Percentiles rank a stretch among this genome's conserved stretches.
Conservation (phyloP, 2,329 filamentous ascomycete species). For the Ceratocystis ficicola region DNA sequence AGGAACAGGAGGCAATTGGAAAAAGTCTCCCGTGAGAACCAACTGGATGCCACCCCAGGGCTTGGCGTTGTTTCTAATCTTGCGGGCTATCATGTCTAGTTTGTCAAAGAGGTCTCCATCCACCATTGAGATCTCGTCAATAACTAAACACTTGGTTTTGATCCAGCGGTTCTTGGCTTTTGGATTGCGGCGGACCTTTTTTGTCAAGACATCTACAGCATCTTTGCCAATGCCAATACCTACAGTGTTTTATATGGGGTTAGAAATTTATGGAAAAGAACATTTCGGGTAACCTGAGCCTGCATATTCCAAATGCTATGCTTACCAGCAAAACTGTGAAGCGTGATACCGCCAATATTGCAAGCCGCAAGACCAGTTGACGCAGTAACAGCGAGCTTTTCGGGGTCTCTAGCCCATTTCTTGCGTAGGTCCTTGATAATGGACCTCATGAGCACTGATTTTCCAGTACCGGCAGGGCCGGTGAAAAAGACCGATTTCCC, state of each 20-base stretch:
- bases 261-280: slow-evolving; percentile 2
- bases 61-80: slow-evolving; percentile 76
- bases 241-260: slow-evolving; percentile 22
- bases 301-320: not conserved
- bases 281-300: not conserved
- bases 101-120: slow-evolving; percentile 97
- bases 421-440: slow-evolving; percentile 72
- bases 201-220: slow-evolving; percentile 62
- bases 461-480: slow-evolving; percentile 89
- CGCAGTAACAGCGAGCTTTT: slow-evolving; percentile 82
- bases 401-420: slow-evolving; percentile 64
- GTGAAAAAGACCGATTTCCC: slow-evolving; percentile 94
- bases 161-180: slow-evolving; percentile 87
- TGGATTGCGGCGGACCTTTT: slow-evolving; percentile 77
- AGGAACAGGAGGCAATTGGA: slow-evolving; percentile 88
- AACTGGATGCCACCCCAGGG: slow-evolving; percentile 95
- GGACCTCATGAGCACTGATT: slow-evolving; percentile 86
- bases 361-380: slow-evolving; percentile 93
- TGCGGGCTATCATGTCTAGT: slow-evolving; percentile 73
- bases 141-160: slow-evolving; percentile 70
- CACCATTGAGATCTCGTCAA: slow-evolving; percentile 98
- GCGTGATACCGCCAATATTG: slow-evolving; percentile 88
- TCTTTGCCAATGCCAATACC: slow-evolving; percentile 87
- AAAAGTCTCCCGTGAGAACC: slow-evolving; percentile 93
- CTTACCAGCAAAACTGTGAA: slow-evolving; percentile 81